Conservation (phyloP, 2,329 filamentous ascomycete genomes). For the Didymosphaeria variabile region DNA sequence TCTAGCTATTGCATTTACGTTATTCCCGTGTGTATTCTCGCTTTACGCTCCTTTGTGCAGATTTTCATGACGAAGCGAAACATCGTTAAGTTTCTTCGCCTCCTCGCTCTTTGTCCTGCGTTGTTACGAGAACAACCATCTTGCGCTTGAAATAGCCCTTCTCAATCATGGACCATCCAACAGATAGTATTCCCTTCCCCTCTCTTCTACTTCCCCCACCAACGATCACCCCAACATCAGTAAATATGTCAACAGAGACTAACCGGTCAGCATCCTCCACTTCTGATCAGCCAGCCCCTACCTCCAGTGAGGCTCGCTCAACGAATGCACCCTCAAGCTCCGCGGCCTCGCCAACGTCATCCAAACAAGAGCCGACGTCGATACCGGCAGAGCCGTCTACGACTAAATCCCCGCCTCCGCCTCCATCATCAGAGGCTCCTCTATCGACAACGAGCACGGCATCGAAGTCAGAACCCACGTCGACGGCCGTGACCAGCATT, state of each 20-base stretch:
- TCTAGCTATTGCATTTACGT: neutral
- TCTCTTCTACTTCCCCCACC: neutral
- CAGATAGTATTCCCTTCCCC: neutral
- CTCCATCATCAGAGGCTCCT: neutral
- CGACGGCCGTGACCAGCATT: neutral
- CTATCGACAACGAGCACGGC: neutral
- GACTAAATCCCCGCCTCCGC: neutral
- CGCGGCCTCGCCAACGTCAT: neutral
- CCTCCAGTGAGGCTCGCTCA: neutral
- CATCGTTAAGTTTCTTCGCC: neutral
- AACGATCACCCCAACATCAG: neutral
- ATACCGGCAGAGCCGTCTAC: neutral
- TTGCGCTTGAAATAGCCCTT: neutral
- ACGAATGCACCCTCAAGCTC: neutral
- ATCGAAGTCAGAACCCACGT: neutral
- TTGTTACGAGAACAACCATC: neutral
- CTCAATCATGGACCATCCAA: constrained; percentile 1
- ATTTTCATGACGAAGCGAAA: neutral
- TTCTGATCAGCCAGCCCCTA: neutral
- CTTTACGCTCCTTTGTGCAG: neutral
- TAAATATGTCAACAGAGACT: constrained; percentile 1
- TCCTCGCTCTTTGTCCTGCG: constrained; percentile 3
- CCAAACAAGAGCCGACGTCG: neutral
- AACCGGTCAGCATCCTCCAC: neutral
- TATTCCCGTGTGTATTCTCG: neutral